Conservation (phyloP, 768 basidiomycete genomes). For the Gelatoporia subvermispora region DNA sequence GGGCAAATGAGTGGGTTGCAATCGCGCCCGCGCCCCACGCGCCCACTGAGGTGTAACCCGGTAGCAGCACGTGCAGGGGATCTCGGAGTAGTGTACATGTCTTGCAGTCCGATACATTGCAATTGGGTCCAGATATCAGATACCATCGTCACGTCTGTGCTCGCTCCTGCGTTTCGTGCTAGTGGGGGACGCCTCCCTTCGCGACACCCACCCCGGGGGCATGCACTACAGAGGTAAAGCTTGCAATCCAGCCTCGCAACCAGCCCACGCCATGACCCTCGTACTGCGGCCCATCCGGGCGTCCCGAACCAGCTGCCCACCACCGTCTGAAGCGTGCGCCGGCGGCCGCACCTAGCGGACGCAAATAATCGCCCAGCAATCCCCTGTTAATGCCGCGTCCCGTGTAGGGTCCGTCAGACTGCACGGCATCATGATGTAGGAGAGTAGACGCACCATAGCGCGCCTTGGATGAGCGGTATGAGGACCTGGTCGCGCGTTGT, state of each 20-base stretch:
- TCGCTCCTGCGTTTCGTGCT: too few species aligned
- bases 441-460: constrained; percentile 48
- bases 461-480: constrained; percentile 62
- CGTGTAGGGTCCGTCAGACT: neutral
- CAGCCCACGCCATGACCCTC: constrained; percentile 40
- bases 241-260: constrained; percentile 32
- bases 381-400: constrained; percentile 37
- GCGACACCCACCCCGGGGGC: neutral
- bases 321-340: constrained; percentile 10
- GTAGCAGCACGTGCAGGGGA: too few species aligned
- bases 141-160: too few species aligned
- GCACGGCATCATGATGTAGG: neutral
- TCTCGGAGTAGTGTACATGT: too few species aligned
- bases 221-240: constrained; percentile 1
- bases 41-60: too few species aligned
- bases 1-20: constrained; percentile 82
- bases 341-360: constrained; percentile 28
- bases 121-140: too few species aligned
- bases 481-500: constrained; percentile 67
- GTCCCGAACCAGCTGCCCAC: constrained; percentile 14
- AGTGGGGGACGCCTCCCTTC: too few species aligned
- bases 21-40: constrained; percentile 23
- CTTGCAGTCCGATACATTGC: too few species aligned
- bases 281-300: neutral
- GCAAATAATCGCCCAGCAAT: constrained; percentile 40